Percentiles rank a stretch among this genome's conserved stretches.
Evolutionary conservation across 495 filamentous ascomycete genomes (phyloP).

Genomic region (Aspergillus bertholletiae): DNA sequence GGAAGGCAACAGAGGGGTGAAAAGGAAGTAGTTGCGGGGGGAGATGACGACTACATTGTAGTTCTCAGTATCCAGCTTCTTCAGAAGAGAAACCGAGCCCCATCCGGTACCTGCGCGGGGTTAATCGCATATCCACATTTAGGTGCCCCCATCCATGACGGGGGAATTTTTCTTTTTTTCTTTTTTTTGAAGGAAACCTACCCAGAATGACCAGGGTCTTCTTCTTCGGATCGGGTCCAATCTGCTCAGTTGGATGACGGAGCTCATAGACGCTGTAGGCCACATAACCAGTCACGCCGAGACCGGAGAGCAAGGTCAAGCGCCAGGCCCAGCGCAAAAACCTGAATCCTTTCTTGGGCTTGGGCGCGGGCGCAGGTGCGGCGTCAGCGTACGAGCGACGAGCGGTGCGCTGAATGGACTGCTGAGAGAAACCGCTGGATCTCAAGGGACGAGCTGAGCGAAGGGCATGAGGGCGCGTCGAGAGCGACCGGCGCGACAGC

Average conservation of each 20-base stretch:
- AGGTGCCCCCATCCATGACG: neutral
- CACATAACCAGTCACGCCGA: constrained; percentile 65
- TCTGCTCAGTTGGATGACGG: constrained; percentile 78
- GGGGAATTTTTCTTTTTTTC: too few species aligned
- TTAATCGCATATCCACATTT: constrained; percentile 6
- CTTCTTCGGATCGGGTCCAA: constrained; percentile 78
- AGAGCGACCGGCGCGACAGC: constrained; percentile 39
- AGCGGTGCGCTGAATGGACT: constrained; percentile 27
- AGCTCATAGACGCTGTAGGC: constrained; percentile 78
- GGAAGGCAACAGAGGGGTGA: constrained; percentile 93
- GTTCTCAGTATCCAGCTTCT: constrained; percentile 97
- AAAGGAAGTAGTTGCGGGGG: constrained; percentile 98
- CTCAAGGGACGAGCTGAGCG: constrained; percentile 24
- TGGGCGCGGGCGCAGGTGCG: constrained; percentile 34
- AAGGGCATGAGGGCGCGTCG: constrained; percentile 23
- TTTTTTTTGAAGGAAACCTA: constrained; percentile 41
- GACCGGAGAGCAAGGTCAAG: constrained; percentile 62
- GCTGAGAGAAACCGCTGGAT: constrained; percentile 20
- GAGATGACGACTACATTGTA: constrained; percentile 97
- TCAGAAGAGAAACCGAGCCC: constrained; percentile 94
- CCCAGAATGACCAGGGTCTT: constrained; percentile 96
- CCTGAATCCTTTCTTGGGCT: constrained; percentile 45
- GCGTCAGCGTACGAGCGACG: constrained; percentile 43
- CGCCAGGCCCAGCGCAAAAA: constrained; percentile 73
- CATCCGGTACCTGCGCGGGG: constrained; percentile 77